Percentiles rank a stretch among this genome's conserved stretches.
Evolutionary conservation across 163 green algal species (phyloP).

Genomic region (Prototheca cutis): DNA sequence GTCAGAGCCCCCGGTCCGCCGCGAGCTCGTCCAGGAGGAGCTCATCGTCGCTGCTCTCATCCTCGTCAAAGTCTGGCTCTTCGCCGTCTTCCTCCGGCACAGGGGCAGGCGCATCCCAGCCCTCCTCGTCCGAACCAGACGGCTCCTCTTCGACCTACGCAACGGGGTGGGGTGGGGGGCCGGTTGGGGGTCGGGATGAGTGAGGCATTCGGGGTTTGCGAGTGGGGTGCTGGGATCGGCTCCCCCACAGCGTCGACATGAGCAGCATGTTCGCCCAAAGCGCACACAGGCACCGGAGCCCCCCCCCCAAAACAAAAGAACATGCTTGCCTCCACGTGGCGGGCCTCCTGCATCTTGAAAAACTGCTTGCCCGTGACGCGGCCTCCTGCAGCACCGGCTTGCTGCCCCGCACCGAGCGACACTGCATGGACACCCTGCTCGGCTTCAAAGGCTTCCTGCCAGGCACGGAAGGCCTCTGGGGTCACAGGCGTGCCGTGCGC

Average conservation of each 20-base stretch:
- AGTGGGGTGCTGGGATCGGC: too few species aligned
- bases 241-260: too few species aligned
- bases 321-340: too few species aligned
- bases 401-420: not conserved
- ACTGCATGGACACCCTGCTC: slow-evolving; percentile 12
- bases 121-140: slow-evolving; percentile 15
- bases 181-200: too few species aligned
- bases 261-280: too few species aligned
- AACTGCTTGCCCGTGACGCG: slow-evolving; percentile 50
- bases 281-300: too few species aligned
- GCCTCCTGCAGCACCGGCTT: slow-evolving; percentile 1
- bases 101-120: not conserved
- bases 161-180: too few species aligned
- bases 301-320: too few species aligned
- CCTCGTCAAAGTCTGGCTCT: slow-evolving; percentile 12
- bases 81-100: slow-evolving; percentile 19
- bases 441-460: slow-evolving; percentile 39
- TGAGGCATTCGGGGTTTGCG: too few species aligned
- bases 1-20: not conserved
- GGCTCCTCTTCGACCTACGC: slow-evolving; percentile 10
- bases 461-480: slow-evolving; percentile 50
- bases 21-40: slow-evolving; percentile 23
- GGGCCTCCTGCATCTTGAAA: slow-evolving; percentile 48
- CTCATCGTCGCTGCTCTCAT: slow-evolving; percentile 18
- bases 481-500: slow-evolving; percentile 70